phyloP scores from a whole-genome alignment of 352 stramenopile genomes.

The Elongisporangium undulatum region DNA sequence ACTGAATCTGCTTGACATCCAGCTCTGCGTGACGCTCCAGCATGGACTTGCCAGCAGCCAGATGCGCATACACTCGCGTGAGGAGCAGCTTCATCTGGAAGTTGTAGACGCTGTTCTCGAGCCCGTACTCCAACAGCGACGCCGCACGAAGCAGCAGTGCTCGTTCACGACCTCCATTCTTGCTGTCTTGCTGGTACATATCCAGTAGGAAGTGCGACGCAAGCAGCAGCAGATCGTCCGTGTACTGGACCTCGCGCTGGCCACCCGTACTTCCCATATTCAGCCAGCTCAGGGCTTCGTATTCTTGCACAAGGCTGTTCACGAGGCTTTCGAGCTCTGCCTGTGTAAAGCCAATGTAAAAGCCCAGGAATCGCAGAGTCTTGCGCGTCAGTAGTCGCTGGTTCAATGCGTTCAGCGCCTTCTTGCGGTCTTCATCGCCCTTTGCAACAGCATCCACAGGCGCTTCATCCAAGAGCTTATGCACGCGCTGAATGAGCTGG shows the following conservation, averaged over 20 bases:
- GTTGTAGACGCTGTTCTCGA: constrained; percentile 84
- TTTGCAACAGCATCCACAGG: constrained; percentile 9
- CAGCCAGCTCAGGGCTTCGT: constrained; percentile 66
- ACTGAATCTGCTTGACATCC: constrained; percentile 83
- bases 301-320: constrained; percentile 53
- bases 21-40: constrained; percentile 63
- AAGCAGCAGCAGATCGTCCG: constrained; percentile 77
- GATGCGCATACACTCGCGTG: constrained; percentile 68
- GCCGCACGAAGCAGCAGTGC: constrained; percentile 50
- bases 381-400: constrained; percentile 62
- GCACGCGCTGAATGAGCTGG: constrained; percentile 30
- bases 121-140: constrained; percentile 59
- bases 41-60: constrained; percentile 66
- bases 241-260: constrained; percentile 81
- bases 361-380: constrained; percentile 64
- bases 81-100: constrained; percentile 90
- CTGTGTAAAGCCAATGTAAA: constrained; percentile 27
- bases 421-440: constrained; percentile 24
- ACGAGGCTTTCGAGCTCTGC: constrained; percentile 32
- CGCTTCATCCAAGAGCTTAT: constrained; percentile 26
- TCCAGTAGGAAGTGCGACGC: constrained; percentile 67
- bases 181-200: constrained; percentile 33
- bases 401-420: constrained; percentile 41
- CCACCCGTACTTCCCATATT: constrained; percentile 65
- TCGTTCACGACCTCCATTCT: constrained; percentile 9